Evolutionary conservation across 2,329 filamentous ascomycete genomes (phyloP).

Genomic region (Stachybotrys elegans): DNA sequence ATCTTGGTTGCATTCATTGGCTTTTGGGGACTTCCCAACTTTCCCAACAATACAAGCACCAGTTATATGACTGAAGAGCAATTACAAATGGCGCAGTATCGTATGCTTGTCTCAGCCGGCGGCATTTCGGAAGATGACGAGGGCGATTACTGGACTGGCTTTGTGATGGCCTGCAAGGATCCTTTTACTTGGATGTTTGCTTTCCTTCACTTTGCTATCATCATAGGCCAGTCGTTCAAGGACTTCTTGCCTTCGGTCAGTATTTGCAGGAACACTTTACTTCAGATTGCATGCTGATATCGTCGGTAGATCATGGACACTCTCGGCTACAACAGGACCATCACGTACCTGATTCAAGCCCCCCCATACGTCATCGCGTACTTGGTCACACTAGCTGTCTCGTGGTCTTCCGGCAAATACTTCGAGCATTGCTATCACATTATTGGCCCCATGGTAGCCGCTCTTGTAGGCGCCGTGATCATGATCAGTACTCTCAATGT

Average conservation of each 20-base stretch:
- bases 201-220: slow-evolving; percentile 34
- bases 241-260: slow-evolving; percentile 36
- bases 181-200: slow-evolving; percentile 33
- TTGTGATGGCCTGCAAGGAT: slow-evolving; percentile 26
- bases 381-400: slow-evolving; percentile 28
- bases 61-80: slow-evolving; percentile 32
- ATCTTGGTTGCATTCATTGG: slow-evolving; percentile 24
- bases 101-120: slow-evolving; percentile 28
- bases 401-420: slow-evolving; percentile 32
- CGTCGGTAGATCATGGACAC: slow-evolving; percentile 19
- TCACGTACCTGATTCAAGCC: slow-evolving; percentile 34
- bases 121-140: slow-evolving; percentile 29
- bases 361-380: slow-evolving; percentile 37
- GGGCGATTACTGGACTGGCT: slow-evolving; percentile 32
- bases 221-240: slow-evolving; percentile 36
- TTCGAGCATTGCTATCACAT: slow-evolving; percentile 36
- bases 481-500: slow-evolving; percentile 35
- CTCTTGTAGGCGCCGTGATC: slow-evolving; percentile 33
- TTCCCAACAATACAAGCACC: slow-evolving; percentile 25
- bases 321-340: slow-evolving; percentile 18
- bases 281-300: not conserved
- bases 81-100: slow-evolving; percentile 30
- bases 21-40: slow-evolving; percentile 31
- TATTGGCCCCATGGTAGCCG: slow-evolving; percentile 28
- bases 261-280: not conserved